Evolutionary conservation across 352 stramenopile species (phyloP).

Genomic region (Pythium folliculosum): DNA sequence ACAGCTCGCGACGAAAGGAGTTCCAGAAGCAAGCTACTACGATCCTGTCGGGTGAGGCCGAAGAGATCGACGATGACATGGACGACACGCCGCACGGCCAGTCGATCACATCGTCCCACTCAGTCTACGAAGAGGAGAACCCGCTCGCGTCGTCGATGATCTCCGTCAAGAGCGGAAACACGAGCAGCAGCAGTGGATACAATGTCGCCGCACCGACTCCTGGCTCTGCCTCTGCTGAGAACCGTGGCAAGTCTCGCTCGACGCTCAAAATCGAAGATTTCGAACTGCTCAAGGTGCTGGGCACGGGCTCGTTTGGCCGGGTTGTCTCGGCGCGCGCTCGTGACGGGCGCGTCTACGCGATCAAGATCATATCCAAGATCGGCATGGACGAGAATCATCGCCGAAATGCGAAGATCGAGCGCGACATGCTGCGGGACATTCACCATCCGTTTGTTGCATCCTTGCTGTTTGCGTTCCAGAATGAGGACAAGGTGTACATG

Average conservation of each 20-base stretch:
- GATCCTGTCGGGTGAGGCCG: conserved; percentile 71
- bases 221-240: neutral
- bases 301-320: conserved; percentile 82
- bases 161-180: conserved; percentile 31
- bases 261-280: conserved; percentile 87
- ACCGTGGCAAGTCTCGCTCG: conserved; percentile 73
- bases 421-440: conserved; percentile 93
- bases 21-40: conserved; percentile 55
- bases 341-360: conserved; percentile 80
- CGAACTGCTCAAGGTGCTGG: conserved; percentile 83
- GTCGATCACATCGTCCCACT: conserved; percentile 55
- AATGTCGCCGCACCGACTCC: conserved; percentile 12
- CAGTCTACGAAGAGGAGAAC: conserved; percentile 63
- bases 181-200: conserved; percentile 22
- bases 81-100: conserved; percentile 53
- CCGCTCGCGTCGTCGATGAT: conserved; percentile 31
- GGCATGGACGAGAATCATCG: conserved; percentile 84
- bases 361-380: conserved; percentile 91
- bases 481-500: conserved; percentile 98
- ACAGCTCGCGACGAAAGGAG: conserved; percentile 49
- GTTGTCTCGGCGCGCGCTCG: conserved; percentile 72
- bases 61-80: conserved; percentile 75
- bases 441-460: conserved; percentile 97
- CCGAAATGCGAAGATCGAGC: conserved; percentile 90
- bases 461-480: conserved; percentile 97